Evolutionary conservation across 2,329 filamentous ascomycete genomes (phyloP).

Genomic region (Colletotrichum sp.): DNA sequence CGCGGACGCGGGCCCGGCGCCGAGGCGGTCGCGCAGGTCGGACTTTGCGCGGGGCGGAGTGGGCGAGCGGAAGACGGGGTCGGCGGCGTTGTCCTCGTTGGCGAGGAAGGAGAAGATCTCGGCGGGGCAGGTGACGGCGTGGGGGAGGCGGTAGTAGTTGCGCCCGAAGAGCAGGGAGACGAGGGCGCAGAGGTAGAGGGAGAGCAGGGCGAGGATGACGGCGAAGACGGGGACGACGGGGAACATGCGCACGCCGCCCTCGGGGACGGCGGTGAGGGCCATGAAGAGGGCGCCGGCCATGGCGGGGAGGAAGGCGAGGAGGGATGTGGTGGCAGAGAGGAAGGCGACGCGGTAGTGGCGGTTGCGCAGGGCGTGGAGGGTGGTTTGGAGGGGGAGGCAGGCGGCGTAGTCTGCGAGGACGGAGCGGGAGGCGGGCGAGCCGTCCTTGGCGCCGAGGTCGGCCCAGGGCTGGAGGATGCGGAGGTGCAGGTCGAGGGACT

Average conservation of each 20-base stretch:
- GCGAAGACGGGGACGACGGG: constrained; percentile 77
- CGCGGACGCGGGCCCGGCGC: constrained; percentile 44
- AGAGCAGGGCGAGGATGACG: constrained; percentile 73
- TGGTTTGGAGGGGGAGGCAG: constrained; percentile 65
- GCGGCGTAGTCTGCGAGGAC: constrained; percentile 75
- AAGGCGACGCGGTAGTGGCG: constrained; percentile 68
- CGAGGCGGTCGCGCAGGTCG: constrained; percentile 55
- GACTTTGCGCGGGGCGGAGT: constrained; percentile 69
- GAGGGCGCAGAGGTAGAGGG: constrained; percentile 72
- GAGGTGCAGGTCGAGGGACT: constrained; percentile 69
- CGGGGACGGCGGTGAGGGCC: constrained; percentile 60
- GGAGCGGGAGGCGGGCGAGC: constrained; percentile 65
- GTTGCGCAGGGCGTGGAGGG: constrained; percentile 62
- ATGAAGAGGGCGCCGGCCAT: constrained; percentile 76
- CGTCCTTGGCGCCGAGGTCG: constrained; percentile 61
- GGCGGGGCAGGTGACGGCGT: constrained; percentile 73
- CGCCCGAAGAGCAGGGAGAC: constrained; percentile 66
- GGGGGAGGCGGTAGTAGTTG: constrained; percentile 70
- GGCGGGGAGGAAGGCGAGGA: constrained; percentile 69
- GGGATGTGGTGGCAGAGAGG: constrained; percentile 44
- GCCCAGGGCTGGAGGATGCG: constrained; percentile 74
- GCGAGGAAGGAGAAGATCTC: constrained; percentile 81
- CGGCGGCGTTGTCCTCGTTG: constrained; percentile 72
- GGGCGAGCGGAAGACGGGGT: constrained; percentile 74
- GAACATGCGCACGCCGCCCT: constrained; percentile 65